These are phyloP conservation scores for Leishmania lainsoni DNA, from an alignment of 208 protist species.

Conservation along the genomic window DNA sequence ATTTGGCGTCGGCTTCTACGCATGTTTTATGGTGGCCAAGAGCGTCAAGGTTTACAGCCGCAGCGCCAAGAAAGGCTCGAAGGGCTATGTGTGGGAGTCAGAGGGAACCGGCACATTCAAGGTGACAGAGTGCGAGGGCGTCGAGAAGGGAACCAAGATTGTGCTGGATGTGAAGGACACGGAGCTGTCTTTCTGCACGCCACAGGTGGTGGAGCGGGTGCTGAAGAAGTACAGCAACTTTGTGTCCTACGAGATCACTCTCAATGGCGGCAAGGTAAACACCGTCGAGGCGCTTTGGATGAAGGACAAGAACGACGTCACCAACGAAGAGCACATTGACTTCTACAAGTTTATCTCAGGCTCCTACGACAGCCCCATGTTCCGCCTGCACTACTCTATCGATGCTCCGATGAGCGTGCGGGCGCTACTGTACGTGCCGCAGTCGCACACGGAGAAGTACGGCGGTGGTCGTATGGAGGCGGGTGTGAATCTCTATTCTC, in stretches of 20 bases:
- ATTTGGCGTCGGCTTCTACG: conserved; percentile 98
- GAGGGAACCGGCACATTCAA: conserved; percentile 94
- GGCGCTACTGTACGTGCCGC: conserved; percentile 95
- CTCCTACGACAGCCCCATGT: conserved; percentile 94
- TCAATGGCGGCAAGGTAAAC: conserved; percentile 96
- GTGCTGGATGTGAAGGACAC: conserved; percentile 96
- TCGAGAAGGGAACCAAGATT: conserved; percentile 97
- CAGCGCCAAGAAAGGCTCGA: conserved; percentile 80
- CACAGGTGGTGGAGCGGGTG: conserved; percentile 92
- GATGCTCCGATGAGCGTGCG: conserved; percentile 96
- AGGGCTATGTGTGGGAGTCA: conserved; percentile 96
- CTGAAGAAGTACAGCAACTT: conserved; percentile 98
- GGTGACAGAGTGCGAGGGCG: conserved; percentile 94
- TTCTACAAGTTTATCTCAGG: conserved; percentile 97
- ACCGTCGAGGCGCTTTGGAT: conserved; percentile 97
- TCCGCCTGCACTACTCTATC: conserved; percentile 94
- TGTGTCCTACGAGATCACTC: conserved; percentile 95
- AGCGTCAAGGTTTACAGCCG: conserved; percentile 93
- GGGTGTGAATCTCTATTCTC: conserved; percentile 95
- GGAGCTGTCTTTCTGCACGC: conserved; percentile 93
- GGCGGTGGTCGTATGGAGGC: conserved; percentile 95
- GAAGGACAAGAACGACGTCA: conserved; percentile 91
- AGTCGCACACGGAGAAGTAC: conserved; percentile 97
- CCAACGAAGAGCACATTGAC: conserved; percentile 95
- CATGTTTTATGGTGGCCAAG: conserved; percentile 97